Percentiles rank a stretch among this genome's conserved stretches.
phyloP scores from a whole-genome alignment of 2,329 filamentous ascomycete species.

The Domatiomyces catenatus region DNA sequence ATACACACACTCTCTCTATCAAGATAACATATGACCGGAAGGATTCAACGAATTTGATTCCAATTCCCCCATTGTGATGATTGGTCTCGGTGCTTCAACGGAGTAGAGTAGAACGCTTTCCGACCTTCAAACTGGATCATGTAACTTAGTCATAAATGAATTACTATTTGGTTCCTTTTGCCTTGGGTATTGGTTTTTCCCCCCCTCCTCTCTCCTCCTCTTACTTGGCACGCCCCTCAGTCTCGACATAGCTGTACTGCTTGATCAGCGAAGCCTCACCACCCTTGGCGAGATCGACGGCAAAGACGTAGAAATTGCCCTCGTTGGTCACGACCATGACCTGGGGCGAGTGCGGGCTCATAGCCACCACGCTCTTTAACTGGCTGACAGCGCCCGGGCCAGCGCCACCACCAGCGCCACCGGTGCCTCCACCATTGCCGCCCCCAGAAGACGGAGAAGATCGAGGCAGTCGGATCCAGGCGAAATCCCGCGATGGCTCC shows the following conservation, averaged over 20 bases:
- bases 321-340: conserved; percentile 98
- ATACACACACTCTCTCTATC: no score
- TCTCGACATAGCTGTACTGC: conserved; percentile 69
- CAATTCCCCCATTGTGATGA: no score
- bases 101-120: no score
- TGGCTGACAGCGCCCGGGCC: conserved; percentile 28
- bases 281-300: conserved; percentile 84
- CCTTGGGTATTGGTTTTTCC: not conserved
- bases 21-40: no score
- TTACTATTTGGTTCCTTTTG: not conserved
- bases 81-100: no score
- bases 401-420: conserved; percentile 16
- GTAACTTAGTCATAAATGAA: not conserved
- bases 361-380: conserved; percentile 82
- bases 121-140: not conserved
- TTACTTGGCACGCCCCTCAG: not conserved
- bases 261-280: conserved; percentile 84
- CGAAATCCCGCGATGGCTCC: conserved; percentile 90
- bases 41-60: no score
- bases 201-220: not conserved
- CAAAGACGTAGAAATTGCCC: conserved; percentile 87
- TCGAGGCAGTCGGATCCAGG: conserved; percentile 84
- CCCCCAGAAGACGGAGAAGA: conserved; percentile 21
- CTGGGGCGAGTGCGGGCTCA: conserved; percentile 86
- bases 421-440: conserved; percentile 11